Conservation (phyloP, 129 eudicot genomes). For the Flaveria ramosissima region DNA sequence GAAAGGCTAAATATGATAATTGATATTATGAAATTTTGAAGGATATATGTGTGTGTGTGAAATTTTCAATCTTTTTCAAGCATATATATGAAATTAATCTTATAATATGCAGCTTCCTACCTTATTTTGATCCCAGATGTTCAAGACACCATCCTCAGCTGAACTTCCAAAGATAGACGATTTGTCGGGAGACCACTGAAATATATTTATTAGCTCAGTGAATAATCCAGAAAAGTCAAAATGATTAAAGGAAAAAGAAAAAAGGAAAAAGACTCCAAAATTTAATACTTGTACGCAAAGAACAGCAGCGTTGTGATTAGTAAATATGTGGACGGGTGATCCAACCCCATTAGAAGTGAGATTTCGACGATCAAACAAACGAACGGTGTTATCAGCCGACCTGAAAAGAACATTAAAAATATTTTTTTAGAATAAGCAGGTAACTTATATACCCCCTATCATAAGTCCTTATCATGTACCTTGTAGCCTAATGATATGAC, state of each 20-base stretch:
- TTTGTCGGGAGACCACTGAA: constrained; percentile 95
- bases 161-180: constrained; percentile 94
- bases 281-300: constrained; percentile 83
- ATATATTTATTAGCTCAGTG: constrained; percentile 9
- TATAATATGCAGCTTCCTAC: constrained; percentile 28
- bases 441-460: not conserved
- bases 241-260: not conserved
- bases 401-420: constrained; percentile 36
- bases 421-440: not conserved
- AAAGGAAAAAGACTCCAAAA: not conserved
- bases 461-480: not conserved
- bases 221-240: constrained; percentile 11
- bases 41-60: not conserved
- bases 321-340: constrained; percentile 77
- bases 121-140: constrained; percentile 82
- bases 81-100: too few relatives aligned
- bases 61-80: too few relatives aligned
- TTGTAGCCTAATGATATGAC: not conserved
- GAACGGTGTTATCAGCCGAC: constrained; percentile 86
- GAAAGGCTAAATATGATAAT: not conserved
- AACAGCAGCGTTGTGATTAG: constrained; percentile 82
- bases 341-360: constrained; percentile 88
- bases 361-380: constrained; percentile 88
- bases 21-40: not conserved
- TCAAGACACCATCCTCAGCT: constrained; percentile 82